Conservation (phyloP, 306 rosid genomes). For the Prunus salicina region DNA sequence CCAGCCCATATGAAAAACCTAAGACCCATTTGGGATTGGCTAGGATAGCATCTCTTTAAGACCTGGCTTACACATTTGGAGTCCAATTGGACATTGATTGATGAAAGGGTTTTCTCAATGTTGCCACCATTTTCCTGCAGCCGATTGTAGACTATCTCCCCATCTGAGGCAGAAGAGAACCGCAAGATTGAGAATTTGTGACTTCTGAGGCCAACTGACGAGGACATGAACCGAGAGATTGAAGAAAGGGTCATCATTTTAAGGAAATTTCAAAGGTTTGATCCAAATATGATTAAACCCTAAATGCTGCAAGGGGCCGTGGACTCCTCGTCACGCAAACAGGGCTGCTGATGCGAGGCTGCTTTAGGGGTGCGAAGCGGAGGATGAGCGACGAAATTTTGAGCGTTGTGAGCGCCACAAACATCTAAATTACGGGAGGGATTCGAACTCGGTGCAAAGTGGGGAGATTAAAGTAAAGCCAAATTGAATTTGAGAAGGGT, state of each 20-base stretch:
- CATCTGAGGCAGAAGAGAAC: constrained; percentile 36
- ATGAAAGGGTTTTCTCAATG: constrained; percentile 52
- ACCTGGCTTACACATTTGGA: constrained; percentile 55
- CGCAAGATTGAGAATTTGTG: constrained; percentile 29
- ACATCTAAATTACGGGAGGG: too few species aligned
- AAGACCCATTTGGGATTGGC: constrained; percentile 52
- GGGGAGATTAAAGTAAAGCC: too few species aligned
- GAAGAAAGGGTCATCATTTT: constrained; percentile 34
- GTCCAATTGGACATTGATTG: constrained; percentile 46
- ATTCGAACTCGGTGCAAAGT: too few species aligned
- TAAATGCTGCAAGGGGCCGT: not conserved
- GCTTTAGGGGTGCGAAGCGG: too few species aligned
- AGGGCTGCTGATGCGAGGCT: too few species aligned
- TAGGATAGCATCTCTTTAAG: constrained; percentile 45
- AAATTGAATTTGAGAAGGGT: too few species aligned
- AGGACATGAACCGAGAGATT: constrained; percentile 30
- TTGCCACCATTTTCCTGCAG: constrained; percentile 35
- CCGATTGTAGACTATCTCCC: constrained; percentile 44
- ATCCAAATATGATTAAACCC: not conserved
- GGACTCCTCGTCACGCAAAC: not conserved
- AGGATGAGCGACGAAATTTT: too few species aligned
- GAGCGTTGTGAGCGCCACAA: too few species aligned
- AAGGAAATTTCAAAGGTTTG: not conserved
- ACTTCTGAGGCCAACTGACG: constrained; percentile 24
- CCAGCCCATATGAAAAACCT: constrained; percentile 93